phyloP scores from a whole-genome alignment of 805 yeast genomes.

The Monosporozyma servazzii region DNA sequence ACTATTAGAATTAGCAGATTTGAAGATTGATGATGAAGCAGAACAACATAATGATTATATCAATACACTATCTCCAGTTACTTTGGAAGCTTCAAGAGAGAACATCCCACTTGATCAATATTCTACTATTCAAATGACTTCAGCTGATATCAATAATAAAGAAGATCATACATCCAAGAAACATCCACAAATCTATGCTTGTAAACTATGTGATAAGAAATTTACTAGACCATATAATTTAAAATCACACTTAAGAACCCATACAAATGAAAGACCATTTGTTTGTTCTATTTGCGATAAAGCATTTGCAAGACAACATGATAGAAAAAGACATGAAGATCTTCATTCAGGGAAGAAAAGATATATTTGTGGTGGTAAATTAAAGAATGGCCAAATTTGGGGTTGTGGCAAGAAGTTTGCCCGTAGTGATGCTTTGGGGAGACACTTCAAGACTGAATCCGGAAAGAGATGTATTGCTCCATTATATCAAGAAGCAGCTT shows the following conservation, averaged over 20 bases:
- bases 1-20: constrained; percentile 24
- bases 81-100: not conserved
- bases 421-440: constrained; percentile 65
- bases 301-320: constrained; percentile 75
- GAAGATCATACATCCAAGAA: constrained; percentile 8
- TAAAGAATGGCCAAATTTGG: constrained; percentile 55
- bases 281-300: constrained; percentile 67
- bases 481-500: constrained; percentile 47
- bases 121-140: constrained; percentile 2
- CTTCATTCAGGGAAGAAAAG: constrained; percentile 69
- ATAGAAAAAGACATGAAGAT: constrained; percentile 65
- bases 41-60: not conserved
- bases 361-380: constrained; percentile 58
- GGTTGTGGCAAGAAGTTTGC: constrained; percentile 79
- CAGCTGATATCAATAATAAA: constrained; percentile 10
- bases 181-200: constrained; percentile 37
- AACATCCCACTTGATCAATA: not conserved
- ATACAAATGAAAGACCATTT: constrained; percentile 75
- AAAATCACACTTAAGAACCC: constrained; percentile 86
- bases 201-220: constrained; percentile 74
- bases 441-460: constrained; percentile 73
- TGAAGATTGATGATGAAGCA: constrained; percentile 4
- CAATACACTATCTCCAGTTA: not conserved
- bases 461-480: constrained; percentile 67
- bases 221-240: constrained; percentile 91